Evolutionary conservation across 108 stramenopile species (phyloP).

Genomic region (Skeletonema costatum): DNA sequence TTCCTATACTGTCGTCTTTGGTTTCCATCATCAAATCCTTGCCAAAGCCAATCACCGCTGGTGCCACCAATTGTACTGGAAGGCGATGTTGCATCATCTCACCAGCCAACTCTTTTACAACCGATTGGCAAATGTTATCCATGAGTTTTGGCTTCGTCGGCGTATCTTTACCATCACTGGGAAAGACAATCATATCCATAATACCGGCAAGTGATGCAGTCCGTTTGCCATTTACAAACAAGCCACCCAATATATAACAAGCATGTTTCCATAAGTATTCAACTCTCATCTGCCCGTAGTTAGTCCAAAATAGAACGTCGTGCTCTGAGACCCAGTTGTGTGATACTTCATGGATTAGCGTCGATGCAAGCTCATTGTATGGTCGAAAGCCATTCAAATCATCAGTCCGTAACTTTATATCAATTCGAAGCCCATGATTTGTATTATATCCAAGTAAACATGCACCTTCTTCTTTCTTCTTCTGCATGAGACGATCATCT

Average conservation of each 20-base stretch:
- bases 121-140: slow-evolving; percentile 45
- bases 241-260: slow-evolving; percentile 35
- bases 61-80: slow-evolving; percentile 53
- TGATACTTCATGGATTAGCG: slow-evolving; percentile 77
- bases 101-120: slow-evolving; percentile 49
- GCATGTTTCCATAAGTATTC: slow-evolving; percentile 69
- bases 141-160: slow-evolving; percentile 12
- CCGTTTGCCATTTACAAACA: slow-evolving; percentile 59
- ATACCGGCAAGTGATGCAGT: slow-evolving; percentile 65
- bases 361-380: slow-evolving; percentile 62
- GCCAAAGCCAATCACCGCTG: slow-evolving; percentile 52
- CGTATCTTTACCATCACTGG: neutral
- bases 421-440: slow-evolving; percentile 70
- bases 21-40: slow-evolving; percentile 49
- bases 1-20: slow-evolving; percentile 14
- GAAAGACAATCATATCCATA: slow-evolving; percentile 32
- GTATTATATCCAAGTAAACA: slow-evolving; percentile 87
- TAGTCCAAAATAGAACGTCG: slow-evolving; percentile 76
- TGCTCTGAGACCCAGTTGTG: slow-evolving; percentile 89
- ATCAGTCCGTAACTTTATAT: slow-evolving; percentile 71
- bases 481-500: slow-evolving; percentile 77
- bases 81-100: slow-evolving; percentile 77
- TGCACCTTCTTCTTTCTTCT: slow-evolving; percentile 52
- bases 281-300: slow-evolving; percentile 76
- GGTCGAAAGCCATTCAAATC: slow-evolving; percentile 64